Evolutionary conservation across 208 protist species (phyloP), one percentile per base, ranked within the genome.

Genomic region (Trypanosoma avium): DNA sequence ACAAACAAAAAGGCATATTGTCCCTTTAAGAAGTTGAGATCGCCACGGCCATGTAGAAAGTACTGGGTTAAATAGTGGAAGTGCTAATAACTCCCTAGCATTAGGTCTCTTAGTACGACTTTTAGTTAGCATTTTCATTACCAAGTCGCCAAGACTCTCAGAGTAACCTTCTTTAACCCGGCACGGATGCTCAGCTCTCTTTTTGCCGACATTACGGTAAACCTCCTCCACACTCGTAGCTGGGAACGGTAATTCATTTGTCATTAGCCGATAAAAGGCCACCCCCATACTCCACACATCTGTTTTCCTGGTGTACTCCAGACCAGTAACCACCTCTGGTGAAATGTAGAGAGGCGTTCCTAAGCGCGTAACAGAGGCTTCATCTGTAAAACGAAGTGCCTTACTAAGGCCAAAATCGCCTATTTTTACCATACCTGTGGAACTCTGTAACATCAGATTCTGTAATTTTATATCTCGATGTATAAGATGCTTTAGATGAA

Each of bases 231-330:
- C 22, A 21, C 40, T 73, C 15, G 21, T 47, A 15, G 61, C 66
- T 12, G 26, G 17, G 45, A 89, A 90, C 3, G 87, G 87, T 5
- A 78, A 21, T 7, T 36, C 52, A 43, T 86, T 82, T 2, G 82
- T 83, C 72, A 93, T 84, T 24, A 93, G 24, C 5, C 67, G 43
- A 75, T 88, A 90, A 30, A 86, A 67, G 2, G 73, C 75, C 3
- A 93, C 81, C 9, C 87, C 87, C 32, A 93, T 64, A 46, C 83
- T 85, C 87, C 87, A 93, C 9, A 93, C 54, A 58, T 93, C 87
- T 10, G 87, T 74, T 45, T 88, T 84, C 17, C 76, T 72, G 9
- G 83, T 86, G 60, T 90, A 93, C 13, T 66, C 26, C 49, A 77
- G 73, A 42, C 83, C 83, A 46, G 38, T 57, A 1, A 86, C 19